These are phyloP conservation scores for Iris macrosiphon DNA, from an alignment of 106 monocot genomes.

Conservation along the genomic window DNA sequence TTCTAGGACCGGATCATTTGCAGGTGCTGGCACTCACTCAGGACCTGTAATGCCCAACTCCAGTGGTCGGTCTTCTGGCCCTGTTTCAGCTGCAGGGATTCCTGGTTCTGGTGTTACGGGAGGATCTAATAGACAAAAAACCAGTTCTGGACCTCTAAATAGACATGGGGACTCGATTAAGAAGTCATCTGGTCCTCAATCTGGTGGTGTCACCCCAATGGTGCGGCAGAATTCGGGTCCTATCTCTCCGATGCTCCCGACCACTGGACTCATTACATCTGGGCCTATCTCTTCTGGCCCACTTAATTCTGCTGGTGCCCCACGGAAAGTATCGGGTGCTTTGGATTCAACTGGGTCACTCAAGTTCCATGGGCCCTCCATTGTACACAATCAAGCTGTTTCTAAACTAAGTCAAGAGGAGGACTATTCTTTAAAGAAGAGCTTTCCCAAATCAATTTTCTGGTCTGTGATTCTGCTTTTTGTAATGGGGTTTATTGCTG, in stretches of 20 bases:
- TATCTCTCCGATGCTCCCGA: conserved; percentile 24
- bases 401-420: conserved; percentile 24
- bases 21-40: conserved; percentile 16
- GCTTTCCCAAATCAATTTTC: conserved; percentile 24
- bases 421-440: conserved; percentile 25
- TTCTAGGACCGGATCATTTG: conserved; percentile 34
- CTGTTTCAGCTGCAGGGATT: no score
- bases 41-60: conserved; percentile 9
- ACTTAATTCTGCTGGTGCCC: conserved; percentile 26
- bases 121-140: conserved; percentile 15
- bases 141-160: conserved; percentile 33
- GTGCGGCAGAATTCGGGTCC: conserved; percentile 30
- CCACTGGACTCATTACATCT: conserved; percentile 41
- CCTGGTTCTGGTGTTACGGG: conserved; percentile 17
- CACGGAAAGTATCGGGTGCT: conserved; percentile 24
- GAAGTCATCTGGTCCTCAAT: conserved; percentile 33
- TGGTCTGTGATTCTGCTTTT: conserved; percentile 30
- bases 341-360: conserved; percentile 18
- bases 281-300: conserved; percentile 31
- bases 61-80: conserved; percentile 11
- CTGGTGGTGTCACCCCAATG: conserved; percentile 8
- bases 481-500: conserved; percentile 38
- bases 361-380: conserved; percentile 14
- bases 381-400: conserved; percentile 27
- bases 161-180: conserved; percentile 22